Evolutionary conservation across 1,139 yeast genomes (phyloP).

Genomic region (Torulaspora globosa): DNA sequence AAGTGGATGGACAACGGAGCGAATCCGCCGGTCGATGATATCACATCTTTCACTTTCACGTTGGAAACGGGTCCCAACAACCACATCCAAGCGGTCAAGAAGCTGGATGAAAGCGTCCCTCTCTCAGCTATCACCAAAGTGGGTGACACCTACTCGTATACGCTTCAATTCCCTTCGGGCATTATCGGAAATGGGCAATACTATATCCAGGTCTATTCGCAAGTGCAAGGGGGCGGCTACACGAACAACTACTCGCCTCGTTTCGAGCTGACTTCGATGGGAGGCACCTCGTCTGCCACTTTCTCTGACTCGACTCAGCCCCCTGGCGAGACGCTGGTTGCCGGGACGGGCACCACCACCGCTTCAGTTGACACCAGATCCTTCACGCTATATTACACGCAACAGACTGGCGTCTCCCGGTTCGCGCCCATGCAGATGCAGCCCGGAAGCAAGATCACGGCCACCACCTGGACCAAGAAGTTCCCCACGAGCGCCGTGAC

Average conservation of each 20-base stretch:
- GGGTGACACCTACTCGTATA: slow-evolving; percentile 34
- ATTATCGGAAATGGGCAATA: slow-evolving; percentile 60
- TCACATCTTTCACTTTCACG: slow-evolving; percentile 47
- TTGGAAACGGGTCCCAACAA: slow-evolving; percentile 66
- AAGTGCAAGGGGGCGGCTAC: slow-evolving; percentile 39
- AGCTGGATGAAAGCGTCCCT: slow-evolving; percentile 34
- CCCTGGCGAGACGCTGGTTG: slow-evolving; percentile 38
- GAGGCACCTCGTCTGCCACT: slow-evolving; percentile 46
- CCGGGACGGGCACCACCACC: slow-evolving; percentile 20
- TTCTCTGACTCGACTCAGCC: slow-evolving; percentile 27
- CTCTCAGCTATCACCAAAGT: slow-evolving; percentile 31
- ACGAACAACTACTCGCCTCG: slow-evolving; percentile 72
- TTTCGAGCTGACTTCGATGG: slow-evolving; percentile 64
- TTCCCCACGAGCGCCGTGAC: slow-evolving; percentile 67
- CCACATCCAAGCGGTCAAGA: slow-evolving; percentile 43
- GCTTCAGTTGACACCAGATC: slow-evolving; percentile 37
- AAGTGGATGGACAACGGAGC: slow-evolving; percentile 60
- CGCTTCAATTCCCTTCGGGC: slow-evolving; percentile 43
- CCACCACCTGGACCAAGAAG: slow-evolving; percentile 56
- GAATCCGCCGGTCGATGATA: slow-evolving; percentile 46
- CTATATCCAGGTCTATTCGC: slow-evolving; percentile 61
- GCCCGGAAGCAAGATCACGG: slow-evolving; percentile 69
- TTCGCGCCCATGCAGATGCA: slow-evolving; percentile 91
- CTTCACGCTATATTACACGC: slow-evolving; percentile 57
- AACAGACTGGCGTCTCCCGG: slow-evolving; percentile 69